A percentile compares a stretch with the other conserved stretches of the same genome.
Conservation (phyloP, 805 yeast species). For the Candida easanensis region DNA sequence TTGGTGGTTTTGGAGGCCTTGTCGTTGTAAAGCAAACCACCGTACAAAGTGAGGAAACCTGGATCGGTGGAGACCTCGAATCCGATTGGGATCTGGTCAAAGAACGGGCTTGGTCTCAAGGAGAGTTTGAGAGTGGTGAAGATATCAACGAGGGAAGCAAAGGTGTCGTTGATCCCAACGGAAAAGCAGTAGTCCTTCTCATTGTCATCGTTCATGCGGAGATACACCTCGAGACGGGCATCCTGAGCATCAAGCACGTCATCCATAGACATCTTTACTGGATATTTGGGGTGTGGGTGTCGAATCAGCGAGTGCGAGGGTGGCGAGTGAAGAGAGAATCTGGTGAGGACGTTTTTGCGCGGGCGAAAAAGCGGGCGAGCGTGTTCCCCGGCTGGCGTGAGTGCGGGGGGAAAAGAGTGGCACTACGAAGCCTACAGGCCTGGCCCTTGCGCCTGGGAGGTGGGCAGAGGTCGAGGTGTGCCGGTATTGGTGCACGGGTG, state of each 20-base stretch:
- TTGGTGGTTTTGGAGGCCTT: constrained; percentile 47
- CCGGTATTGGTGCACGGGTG: too few relatives aligned
- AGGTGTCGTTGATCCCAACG: constrained; percentile 56
- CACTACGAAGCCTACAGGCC: neutral
- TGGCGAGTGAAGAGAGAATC: neutral
- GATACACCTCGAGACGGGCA: constrained; percentile 30
- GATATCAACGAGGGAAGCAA: constrained; percentile 56
- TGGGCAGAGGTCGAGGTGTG: too few relatives aligned
- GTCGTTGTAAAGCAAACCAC: constrained; percentile 67
- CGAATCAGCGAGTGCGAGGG: neutral
- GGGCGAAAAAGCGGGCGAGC: constrained; percentile 6
- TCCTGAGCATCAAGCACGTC: constrained; percentile 25
- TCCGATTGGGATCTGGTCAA: constrained; percentile 58
- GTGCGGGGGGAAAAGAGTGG: neutral
- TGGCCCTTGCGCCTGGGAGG: neutral
- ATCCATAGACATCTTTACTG: constrained; percentile 7
- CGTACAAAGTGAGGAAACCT: constrained; percentile 81
- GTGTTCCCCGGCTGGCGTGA: neutral
- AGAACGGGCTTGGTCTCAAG: constrained; percentile 78
- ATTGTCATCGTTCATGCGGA: constrained; percentile 80
- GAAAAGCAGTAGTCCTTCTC: constrained; percentile 91
- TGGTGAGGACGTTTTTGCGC: neutral
- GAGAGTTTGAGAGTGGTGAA: constrained; percentile 69
- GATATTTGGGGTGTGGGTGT: neutral
- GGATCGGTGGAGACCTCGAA: constrained; percentile 64